Evolutionary conservation across 106 monocot species (phyloP), one percentile per base, ranked within the genome.

Genomic region (Hemerocallis citrina): DNA sequence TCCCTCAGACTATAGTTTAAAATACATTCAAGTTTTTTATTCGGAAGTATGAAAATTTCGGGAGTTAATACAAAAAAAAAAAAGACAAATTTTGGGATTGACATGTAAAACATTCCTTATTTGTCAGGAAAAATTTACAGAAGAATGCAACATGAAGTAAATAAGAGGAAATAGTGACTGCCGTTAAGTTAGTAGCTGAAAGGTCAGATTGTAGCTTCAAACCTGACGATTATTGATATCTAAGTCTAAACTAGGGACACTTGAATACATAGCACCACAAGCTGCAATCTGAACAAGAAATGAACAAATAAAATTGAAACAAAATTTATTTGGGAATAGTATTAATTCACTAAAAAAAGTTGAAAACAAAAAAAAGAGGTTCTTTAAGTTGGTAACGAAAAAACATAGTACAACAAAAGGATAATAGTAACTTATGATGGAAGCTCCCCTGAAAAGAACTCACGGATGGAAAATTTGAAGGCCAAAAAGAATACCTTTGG

Each of bases 181-280:
- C n/a, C n/a, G n/a, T n/a, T n/a, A n/a, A n/a, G n/a, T n/a, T n/a
- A n/a, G n/a, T n/a, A n/a, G n/a, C n/a, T n/a, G n/a, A n/a, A n/a
- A n/a, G n/a, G n/a, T n/a, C n/a, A n/a, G n/a, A n/a, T n/a, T n/a
- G 15, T 25, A 3, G 3, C 14, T 54, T 31, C 32, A 52, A 28
- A 54, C 54, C 38, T 60, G 24, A 41, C 16, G 5, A 41, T 28
- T 41, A 23, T 41, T 13, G 13, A 3, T 16, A 25, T 60, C 60
- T 40, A 41, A 34, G 14, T 0, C 17, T 40, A 3, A 23, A 64
- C 20, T 49, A 14, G 44, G 39, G 11, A 64, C 30, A 64, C 47
- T 47, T 47, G 47, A 64, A 29, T 64, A 8, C 17, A 64, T 21
- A 64, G 33, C 34, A 48, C 49, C 60, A 28, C 13, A 60, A 60